A percentile compares a stretch with the other conserved stretches of the same genome.
Evolutionary conservation across 1,284 basidiomycete species (phyloP).

Genomic region (Heliocybe sulcata): DNA sequence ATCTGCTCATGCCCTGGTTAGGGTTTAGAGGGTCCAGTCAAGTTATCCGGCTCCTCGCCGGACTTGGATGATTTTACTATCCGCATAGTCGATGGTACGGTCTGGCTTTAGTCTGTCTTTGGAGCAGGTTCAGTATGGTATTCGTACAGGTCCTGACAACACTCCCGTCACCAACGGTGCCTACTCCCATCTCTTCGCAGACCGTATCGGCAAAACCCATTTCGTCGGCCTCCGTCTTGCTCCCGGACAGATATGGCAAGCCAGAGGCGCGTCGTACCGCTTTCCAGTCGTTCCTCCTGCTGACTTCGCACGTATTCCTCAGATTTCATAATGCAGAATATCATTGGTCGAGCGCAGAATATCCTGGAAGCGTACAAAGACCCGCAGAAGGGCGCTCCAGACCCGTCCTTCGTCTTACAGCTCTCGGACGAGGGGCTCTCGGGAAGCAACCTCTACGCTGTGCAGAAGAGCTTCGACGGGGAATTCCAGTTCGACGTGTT

Average conservation of each 20-base stretch:
- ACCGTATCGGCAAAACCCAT: conserved; percentile 67
- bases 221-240: conserved; percentile 61
- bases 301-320: not conserved
- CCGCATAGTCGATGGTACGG: conserved; percentile 72
- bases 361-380: conserved; percentile 51
- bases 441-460: conserved; percentile 74
- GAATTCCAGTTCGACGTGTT: conserved; percentile 84
- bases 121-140: not conserved
- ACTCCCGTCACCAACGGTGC: conserved; percentile 40
- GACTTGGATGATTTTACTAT: conserved; percentile 81
- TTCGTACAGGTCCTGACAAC: conserved; percentile 48
- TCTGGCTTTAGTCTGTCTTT: not conserved
- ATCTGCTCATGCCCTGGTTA: conserved; percentile 21
- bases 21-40: conserved; percentile 67
- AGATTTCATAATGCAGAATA: conserved; percentile 64
- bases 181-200: conserved; percentile 52
- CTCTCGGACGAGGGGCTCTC: conserved; percentile 69
- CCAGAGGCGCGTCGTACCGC: conserved; percentile 49
- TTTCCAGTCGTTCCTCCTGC: not conserved
- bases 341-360: conserved; percentile 53
- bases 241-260: conserved; percentile 74
- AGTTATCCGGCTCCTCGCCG: conserved; percentile 64
- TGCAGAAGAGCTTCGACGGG: conserved; percentile 83
- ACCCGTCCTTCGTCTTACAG: conserved; percentile 73
- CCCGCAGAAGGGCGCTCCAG: conserved; percentile 45